These are phyloP conservation scores for Tulasnella sp. DNA, from an alignment of 768 basidiomycete species.

Conservation along the genomic window DNA sequence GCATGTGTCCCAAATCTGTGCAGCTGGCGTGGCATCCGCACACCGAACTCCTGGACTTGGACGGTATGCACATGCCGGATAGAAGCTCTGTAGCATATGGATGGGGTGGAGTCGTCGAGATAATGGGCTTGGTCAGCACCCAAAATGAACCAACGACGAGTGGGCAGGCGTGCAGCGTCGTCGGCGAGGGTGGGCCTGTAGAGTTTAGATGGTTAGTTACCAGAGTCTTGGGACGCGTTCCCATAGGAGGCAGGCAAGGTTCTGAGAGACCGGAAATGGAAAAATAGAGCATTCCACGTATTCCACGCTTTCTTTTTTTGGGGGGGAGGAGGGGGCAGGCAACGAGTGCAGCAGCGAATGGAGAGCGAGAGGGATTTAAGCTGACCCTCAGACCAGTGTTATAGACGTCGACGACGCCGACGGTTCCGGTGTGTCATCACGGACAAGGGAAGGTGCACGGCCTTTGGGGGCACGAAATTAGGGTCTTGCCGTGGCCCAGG, in stretches of 20 bases:
- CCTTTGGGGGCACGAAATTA: constrained; percentile 7
- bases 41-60: not conserved
- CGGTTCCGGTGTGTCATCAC: not conserved
- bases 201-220: not conserved
- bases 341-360: not conserved
- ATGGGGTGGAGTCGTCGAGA: not conserved
- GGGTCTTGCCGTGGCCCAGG: not conserved
- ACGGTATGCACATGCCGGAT: not conserved
- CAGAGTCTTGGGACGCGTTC: not conserved
- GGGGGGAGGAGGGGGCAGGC: not conserved
- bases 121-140: not conserved
- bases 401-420: not conserved
- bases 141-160: not conserved
- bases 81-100: not conserved
- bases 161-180: not conserved
- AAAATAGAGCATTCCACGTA: not conserved
- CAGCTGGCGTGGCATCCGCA: not conserved
- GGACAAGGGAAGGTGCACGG: constrained; percentile 7
- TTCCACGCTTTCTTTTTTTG: not conserved
- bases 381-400: constrained; percentile 7
- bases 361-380: constrained; percentile 1
- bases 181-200: not conserved
- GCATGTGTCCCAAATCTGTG: not conserved
- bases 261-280: not conserved
- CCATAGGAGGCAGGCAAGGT: not conserved